Evolutionary conservation across 2,329 filamentous ascomycete species (phyloP), one percentile per base, ranked within the genome.

Genomic region (Corniculantispora saksenae): DNA sequence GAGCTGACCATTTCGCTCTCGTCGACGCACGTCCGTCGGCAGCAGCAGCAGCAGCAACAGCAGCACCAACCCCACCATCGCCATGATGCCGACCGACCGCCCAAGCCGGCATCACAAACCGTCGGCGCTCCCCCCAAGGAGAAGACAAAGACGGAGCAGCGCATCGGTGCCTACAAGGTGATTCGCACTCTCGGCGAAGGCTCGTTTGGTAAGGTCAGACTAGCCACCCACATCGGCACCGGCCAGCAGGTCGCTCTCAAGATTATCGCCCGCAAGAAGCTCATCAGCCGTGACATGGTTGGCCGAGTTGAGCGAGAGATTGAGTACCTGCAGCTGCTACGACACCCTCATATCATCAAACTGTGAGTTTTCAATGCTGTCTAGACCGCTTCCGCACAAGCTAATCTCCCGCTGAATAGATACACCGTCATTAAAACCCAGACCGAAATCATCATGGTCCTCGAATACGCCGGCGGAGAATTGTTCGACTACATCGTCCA

Each of bases 271-370:
- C 88, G 95, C 70, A 95, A 95, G 82, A 97, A 97, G 82, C 86
- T 99, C 74, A 93, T 97, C 72, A 98, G 94, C 71, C 86, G 94
- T 74, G 95, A 99, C 79, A 98, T 99, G 95, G 94, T 96, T 61
- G 95, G 95, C 67, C 88, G 95, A 67, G 96, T 99, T 69, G 95
- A 99, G 82, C 88, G 95, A 71, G 95, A 99, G 83, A 99, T 99
- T 72, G 94, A 97, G 78, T 99, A 99, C 76, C 86, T 99, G 68
- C 95, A 99, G 81, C 83, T 99, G 67, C 84, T 99, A 67, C 89
- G 95, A 67, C 95, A 99, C 78, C 95, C 95, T 48, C 95, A 99
- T 79, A 99, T 99, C 76, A 99, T 99, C 83, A 99, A 99, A 81
- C 86, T 99, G 88, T 97, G 83, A 74, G 86, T 40, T 3, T 6